Base-by-base conservation (phyloP, 495 filamentous ascomycete genomes). In the Penicillium fimorum region DNA sequence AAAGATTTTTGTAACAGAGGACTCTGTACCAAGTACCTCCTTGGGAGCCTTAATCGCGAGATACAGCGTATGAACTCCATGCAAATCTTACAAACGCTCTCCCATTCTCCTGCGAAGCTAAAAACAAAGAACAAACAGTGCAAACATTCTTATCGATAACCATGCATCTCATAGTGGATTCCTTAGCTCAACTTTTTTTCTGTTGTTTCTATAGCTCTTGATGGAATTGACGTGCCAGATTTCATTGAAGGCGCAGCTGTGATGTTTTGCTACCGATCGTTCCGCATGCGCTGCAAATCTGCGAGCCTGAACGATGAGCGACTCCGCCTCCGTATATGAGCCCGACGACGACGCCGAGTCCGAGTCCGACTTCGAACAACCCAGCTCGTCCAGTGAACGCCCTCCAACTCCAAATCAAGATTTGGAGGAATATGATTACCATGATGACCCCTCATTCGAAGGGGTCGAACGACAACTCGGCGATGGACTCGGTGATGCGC, bases 141-240 rank as follows among this genome's bases (percentile, higher is more conserved):
- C 74, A 77, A 77, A 77, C 71, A 62, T 42, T 7, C 33, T 68
- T 68, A 70, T 74, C 55, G 61, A 69, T 68, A 66, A 68, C 30
- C 30, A 22, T 33, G 35, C 20, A n/a, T 50, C 29, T 25, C 47
- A n/a, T 22, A 55, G 55, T 56, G 49, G 50, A 66, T 47, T 49
- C 40, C 12, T 18, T 29, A 40, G 24, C 32, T 30, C 50, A 48
- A 54, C 56, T 55, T 62, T 65, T 61, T 64, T 66, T 17, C 11
- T 58, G 6, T 17, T n/a, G 46, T 53, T 59, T 32, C 45, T 37
- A 29, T 41, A 37, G 48, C 45, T 37, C 32, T 18, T 30, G n/a
- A 25, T 35, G 41, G 7, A 25, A 45, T 32, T 27, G 24, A 50
- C 29, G 24, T 46, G 48, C 35, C 59, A 50, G 50, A 11, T 35